Evolutionary conservation across 768 basidiomycete species (phyloP), one percentile per base, ranked within the genome.

Genomic region (Multifurca ochricompacta): DNA sequence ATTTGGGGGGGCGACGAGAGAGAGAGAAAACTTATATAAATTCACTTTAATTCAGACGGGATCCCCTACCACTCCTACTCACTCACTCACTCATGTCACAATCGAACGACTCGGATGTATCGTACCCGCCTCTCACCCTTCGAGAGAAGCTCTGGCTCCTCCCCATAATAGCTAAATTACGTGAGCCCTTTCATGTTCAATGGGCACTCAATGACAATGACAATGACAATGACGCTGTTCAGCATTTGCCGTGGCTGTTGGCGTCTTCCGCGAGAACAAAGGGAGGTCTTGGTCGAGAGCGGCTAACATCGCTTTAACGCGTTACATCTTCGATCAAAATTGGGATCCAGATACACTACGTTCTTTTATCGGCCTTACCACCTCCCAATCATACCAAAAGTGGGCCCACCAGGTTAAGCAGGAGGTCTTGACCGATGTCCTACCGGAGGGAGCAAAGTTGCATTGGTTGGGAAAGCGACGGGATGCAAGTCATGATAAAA

Each of bases 381-480:
- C 53, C 6, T 46, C 44, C 19, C 48, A 30, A 13, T 3, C 3
- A 10, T 54, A 54, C 31, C 53, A 9, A 25, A 5, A 5, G 5
- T 49, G 53, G 53, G 23, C 48, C 14, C 21, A 8, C 19, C 9
- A 32, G 14, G 53, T 18, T 11, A 41, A 54, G 16, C 25, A 31
- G 8, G 36, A 54, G 37, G 32, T 27, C 3, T 19, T 54, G 36
- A 48, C 53, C 6, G 53, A 54, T 9, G 32, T 18, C 2, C 32
- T 51, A 4, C 10, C 40, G 1, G 45, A 55, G 28, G 48, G 48
- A 13, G 48, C 36, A 16, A 48, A 50, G 31, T 16, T 54, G 18
- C 53, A 54, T 27, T 54, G 53, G 53, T 21, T 54, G 3, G 53
- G 53, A 27, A 28, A 43, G 28, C 52, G 53, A 34, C 46, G 34